Base-by-base conservation (phyloP, 1,284 basidiomycete species). In the Boletus mariae region DNA sequence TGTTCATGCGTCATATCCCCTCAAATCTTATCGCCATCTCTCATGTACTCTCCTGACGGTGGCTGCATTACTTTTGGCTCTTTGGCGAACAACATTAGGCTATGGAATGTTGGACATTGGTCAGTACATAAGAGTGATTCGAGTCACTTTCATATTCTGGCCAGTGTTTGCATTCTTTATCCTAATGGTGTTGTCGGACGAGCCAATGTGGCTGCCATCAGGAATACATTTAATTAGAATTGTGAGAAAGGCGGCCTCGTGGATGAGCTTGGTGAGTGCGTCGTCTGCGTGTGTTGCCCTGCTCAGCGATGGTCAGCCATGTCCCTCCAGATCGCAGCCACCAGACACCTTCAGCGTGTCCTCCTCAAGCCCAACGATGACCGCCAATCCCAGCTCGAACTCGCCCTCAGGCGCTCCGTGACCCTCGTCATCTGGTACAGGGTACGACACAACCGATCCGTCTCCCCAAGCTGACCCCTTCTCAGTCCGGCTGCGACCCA, bases 401-500 rank as follows among this genome's bases (percentile, higher is more conserved):
- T 61, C 12, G 60, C 65, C 12, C 60, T 67, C 44, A 69, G 58
- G 32, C 65, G 75, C 29, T 80, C 82, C 7, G 75, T 84, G 8
- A 85, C 81, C 1, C 74, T 86, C 53, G 77, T 86, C 42, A 79
- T 85, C 54, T 86, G 84, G 84, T 83, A 84, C 69, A 80, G 82
- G 71, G 81, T 82, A 56, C 35, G 35, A 17, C 17, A 61, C 70
- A 3, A 13, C 9, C 6, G 20, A 17, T 11, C 6, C 6, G 31
- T 13, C 34, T 10, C 37, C 11, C 23, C 31, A 8, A 23, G 8
- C 45, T 66, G 49, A 66, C 35, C 9, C 25, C 15, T 2, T 17
- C 38, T 34, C 60, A 85, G 84, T 71, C 79, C 13, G 75, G 77
- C 56, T 72, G 70, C n/a, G 77, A 80, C 49, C 84, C 85, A 4